Percentiles rank a stretch among this genome's conserved stretches.
Evolutionary conservation across 345 rosid species (phyloP).

Genomic region (Lepidium sativum): DNA sequence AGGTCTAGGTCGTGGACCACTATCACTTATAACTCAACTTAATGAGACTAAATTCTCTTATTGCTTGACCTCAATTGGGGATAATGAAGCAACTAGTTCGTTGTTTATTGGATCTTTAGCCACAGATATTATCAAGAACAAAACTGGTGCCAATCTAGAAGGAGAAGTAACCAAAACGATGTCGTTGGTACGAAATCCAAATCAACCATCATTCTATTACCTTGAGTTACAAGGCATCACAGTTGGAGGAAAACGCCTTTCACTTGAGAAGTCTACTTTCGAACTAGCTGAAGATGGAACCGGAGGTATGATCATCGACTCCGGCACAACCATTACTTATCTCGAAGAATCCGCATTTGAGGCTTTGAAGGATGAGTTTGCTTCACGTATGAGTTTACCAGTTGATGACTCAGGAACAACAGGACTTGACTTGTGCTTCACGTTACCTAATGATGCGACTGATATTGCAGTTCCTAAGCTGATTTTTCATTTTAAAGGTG

Average conservation of each 20-base stretch:
- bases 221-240: constrained; percentile 78
- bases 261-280: constrained; percentile 60
- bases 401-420: constrained; percentile 45
- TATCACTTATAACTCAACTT: constrained; percentile 74
- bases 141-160: background rate
- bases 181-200: constrained; percentile 49
- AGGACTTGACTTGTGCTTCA: constrained; percentile 85
- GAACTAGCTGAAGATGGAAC: constrained; percentile 57
- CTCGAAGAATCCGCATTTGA: constrained; percentile 49
- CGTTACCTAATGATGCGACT: constrained; percentile 30
- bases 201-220: constrained; percentile 82
- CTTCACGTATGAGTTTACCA: constrained; percentile 37
- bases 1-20: constrained; percentile 69
- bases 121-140: background rate
- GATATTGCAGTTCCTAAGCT: constrained; percentile 55
- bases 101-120: constrained; percentile 46
- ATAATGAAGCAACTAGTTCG: constrained; percentile 39
- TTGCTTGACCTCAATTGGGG: constrained; percentile 67
- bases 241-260: constrained; percentile 53
- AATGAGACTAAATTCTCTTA: constrained; percentile 72
- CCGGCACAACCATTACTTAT: constrained; percentile 85
- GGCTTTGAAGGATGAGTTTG: constrained; percentile 45
- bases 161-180: constrained; percentile 34
- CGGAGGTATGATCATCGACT: constrained; percentile 89
- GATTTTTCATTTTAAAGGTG: constrained; percentile 63